Conservation (phyloP, 83 land plant genomes). For the Picea abies region DNA sequence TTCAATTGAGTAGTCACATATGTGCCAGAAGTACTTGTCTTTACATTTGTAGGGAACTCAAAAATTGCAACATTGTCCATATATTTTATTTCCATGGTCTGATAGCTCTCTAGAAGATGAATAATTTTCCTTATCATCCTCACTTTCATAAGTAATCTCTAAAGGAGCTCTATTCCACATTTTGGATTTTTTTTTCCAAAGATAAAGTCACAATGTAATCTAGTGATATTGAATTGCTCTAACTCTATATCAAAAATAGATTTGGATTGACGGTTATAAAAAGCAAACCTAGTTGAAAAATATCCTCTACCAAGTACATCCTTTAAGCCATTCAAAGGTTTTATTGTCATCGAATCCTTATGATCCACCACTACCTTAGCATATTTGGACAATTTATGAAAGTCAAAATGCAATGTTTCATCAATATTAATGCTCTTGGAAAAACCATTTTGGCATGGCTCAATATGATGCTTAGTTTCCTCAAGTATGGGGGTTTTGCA, state of each 20-base stretch:
- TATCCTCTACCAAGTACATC: neutral
- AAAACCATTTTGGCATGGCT: neutral
- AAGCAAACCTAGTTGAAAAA: slow-evolving; percentile 19
- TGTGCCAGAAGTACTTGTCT: neutral
- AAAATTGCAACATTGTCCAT: slow-evolving; percentile 38
- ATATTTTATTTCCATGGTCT: slow-evolving; percentile 18
- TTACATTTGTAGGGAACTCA: slow-evolving; percentile 16
- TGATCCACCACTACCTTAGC: neutral
- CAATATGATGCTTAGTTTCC: neutral
- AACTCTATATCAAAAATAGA: slow-evolving; percentile 18
- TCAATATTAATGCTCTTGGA: neutral
- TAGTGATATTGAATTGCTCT: slow-evolving; percentile 17
- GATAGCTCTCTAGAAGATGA: slow-evolving; percentile 13
- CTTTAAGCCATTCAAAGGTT: slow-evolving; percentile 15
- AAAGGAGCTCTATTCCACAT: neutral
- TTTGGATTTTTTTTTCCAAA: neutral
- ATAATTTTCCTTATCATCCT: slow-evolving; percentile 55
- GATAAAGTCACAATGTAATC: neutral
- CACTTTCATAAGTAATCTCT: slow-evolving; percentile 52
- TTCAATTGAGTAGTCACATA: neutral
- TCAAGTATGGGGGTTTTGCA: neutral
- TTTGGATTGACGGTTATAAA: neutral
- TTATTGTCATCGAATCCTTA: neutral
- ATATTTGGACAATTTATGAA: neutral
- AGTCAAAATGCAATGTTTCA: neutral